Evolutionary conservation across 176 grass and related monocot species (phyloP), one percentile per base, ranked within the genome.

Genomic region (Calamus simplicifolius): DNA sequence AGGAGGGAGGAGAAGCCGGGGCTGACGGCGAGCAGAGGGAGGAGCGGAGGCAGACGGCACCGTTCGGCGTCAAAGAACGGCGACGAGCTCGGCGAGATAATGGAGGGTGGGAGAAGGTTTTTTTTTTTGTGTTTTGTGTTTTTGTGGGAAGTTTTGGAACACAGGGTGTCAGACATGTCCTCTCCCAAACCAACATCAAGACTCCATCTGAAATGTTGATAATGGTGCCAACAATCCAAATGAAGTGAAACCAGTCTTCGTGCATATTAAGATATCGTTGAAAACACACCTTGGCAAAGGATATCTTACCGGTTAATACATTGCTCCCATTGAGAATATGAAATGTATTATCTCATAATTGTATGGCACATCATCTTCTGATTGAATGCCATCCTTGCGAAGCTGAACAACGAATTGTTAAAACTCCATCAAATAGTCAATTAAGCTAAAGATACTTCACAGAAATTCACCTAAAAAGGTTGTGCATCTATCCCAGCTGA

Each of bases 171-270:
- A n/a, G n/a, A n/a, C 92, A 97, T 66, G 87, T 88, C 57, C 92
- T 97, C 25, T 69, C 81, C 92, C 92, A 91, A 23, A n/a, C 87
- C 92, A 63, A 91, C 78, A 79, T 97, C 87, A 73, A 91, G 88
- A 61, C 87, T 97, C 87, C 92, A 88, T 59, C 92, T 97, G 80
- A 25, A 77, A 29, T 4, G 4, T 3, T 29, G 27, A 29, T 29
- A 29, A 29, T 29, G 4, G 4, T 68, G 8, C 6, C 18, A 52
- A 17, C 6, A 31, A 53, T 19, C 16, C 5, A 54, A 19, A 17
- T 18, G 28, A 2, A 12, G 54, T 1, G 43, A 63, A 16, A 58
- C 28, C 3, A 30, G 4, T 4, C 27, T 30, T 25, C 4, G 30
- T 4, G 7, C 13, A 18, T 17, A 29, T 29, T 29, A 30, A 5